Evolutionary conservation across 2,329 filamentous ascomycete species (phyloP), one percentile per base, ranked within the genome.

Genomic region (Trichoderma pleuroti): DNA sequence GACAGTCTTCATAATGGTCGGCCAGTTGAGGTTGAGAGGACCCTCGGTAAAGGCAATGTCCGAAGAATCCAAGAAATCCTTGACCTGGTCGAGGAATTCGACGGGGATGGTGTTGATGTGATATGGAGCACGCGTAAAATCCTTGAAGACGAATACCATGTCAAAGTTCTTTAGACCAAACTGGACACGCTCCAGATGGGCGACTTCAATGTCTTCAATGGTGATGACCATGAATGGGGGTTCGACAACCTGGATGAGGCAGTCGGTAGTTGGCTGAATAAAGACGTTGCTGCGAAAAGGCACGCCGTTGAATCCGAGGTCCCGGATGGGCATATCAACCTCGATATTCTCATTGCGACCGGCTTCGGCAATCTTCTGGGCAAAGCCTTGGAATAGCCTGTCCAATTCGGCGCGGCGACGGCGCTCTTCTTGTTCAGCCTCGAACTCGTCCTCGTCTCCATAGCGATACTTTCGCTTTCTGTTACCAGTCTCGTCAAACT

Each of bases 91-190:
- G 4, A 99, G 86, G 3, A 92, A 93, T 79, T 99, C 96, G 28
- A 99, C 93, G 0, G 96, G 97, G 73, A 99, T 98, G 8, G 96
- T 99, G 83, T 99, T 99, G 85, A 99, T 92, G 81, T 99, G 96
- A 70, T 92, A 92, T 1, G 95, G 95, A 3, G 93, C 82, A n/a
- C 94, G 90, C 68, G 92, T 89, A 82, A 97, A 98, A 83, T 99
- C 96, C 78, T 98, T 98, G 86, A 97, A 98, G 46, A 99, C 93
- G 78, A 98, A 94, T 24, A 99, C 96, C 81, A 99, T 90, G 82
- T 99, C 96, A 80, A 99, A 99, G 82, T 99, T 99, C 86, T 98
- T 98, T 72, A 99, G 87, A 39, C 96, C 97, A 77, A 99, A 99
- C 82, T 95, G 86, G 21, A 99, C 96, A 84, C 95, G 93, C 81